Conservation (phyloP, 192 early-diverging fungal species). For the Gaertneriomyces sp. region DNA sequence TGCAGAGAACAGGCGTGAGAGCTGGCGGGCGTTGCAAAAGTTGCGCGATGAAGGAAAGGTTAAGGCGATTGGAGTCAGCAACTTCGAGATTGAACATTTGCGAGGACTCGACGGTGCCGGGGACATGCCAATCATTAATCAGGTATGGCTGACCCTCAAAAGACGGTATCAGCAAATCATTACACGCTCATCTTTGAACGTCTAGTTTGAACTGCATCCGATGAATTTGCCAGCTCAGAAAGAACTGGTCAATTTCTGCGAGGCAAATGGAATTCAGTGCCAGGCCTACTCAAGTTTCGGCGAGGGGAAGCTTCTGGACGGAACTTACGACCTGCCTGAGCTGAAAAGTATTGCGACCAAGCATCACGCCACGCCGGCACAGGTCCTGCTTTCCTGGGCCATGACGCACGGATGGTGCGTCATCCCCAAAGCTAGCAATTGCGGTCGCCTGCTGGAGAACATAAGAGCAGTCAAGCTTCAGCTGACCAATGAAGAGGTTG, state of each 20-base stretch:
- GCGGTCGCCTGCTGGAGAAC: conserved; percentile 37
- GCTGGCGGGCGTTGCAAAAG: conserved; percentile 39
- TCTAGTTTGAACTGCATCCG: conserved; percentile 45
- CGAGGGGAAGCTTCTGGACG: conserved; percentile 33
- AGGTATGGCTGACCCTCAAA: conserved; percentile 2
- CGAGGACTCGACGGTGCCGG: conserved; percentile 1
- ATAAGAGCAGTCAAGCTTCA: conserved; percentile 17
- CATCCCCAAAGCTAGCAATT: conserved; percentile 34
- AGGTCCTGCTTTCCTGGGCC: conserved; percentile 41
- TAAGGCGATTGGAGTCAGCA: conserved; percentile 67
- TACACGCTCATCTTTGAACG: background rate
- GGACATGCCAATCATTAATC: conserved; percentile 13
- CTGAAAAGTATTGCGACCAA: background rate
- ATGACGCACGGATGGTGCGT: conserved; percentile 18
- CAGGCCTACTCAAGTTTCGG: conserved; percentile 42
- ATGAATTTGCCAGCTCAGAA: conserved; percentile 1
- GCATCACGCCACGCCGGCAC: conserved; percentile 22
- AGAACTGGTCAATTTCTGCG: conserved; percentile 20
- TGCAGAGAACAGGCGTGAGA: conserved; percentile 24
- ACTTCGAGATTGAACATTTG: conserved; percentile 58
- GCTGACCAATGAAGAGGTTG: too few relatives aligned
- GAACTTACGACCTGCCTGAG: background rate
- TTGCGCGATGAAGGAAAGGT: conserved; percentile 39
- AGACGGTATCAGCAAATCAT: background rate
- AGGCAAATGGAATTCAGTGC: conserved; percentile 12